Evolutionary conservation across 495 filamentous ascomycete species (phyloP), one percentile per base, ranked within the genome.

Genomic region (Penicillium cinerascens): DNA sequence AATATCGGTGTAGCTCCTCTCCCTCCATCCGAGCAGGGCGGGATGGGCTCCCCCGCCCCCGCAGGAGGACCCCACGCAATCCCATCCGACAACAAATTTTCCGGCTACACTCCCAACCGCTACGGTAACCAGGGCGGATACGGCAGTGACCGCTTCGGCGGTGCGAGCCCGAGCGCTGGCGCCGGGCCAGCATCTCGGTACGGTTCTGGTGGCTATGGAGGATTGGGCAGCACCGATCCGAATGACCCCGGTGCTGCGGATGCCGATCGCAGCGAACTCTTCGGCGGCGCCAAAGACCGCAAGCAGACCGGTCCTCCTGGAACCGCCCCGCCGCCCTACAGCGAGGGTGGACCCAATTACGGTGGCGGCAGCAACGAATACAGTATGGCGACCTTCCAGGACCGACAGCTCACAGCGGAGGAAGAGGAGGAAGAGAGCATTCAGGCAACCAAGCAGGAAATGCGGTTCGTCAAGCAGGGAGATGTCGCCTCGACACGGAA

Each of bases 331-430:
- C 77, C 75, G 1, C 74, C 75, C 6, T 73, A 77, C 46, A 77
- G 71, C 1, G 70, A 69, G 37, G 70, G 64, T 9, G 54, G 68
- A 47, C 66, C 58, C 16, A 71, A 67, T 36, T 78, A 78, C 50
- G 67, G 70, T 18, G 76, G 71, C 43, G 70, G 66, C 22, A 82
- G 78, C 54, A 81, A 71, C 42, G 63, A 63, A 13, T 71, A 75
- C 54, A 73, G 75, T 51, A 87, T 89, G 59, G 82, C 79, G 17
- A 78, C 83, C 3, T 84, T 79, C 58, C 72, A 73, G 36, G 79
- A 87, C 52, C 76, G 84, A 27, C 79, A 92, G 57, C 73, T 96
- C 44, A 95, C 89, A 0, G 87, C 83, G 3, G 87, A 89, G 67
- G 79, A 86, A 54, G 77, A 87, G 46, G 85, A 87, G 51, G 82